These are phyloP conservation scores for Cryptococcus deneoformans DNA, from an alignment of 1,284 basidiomycete species.

Conservation along the genomic window DNA sequence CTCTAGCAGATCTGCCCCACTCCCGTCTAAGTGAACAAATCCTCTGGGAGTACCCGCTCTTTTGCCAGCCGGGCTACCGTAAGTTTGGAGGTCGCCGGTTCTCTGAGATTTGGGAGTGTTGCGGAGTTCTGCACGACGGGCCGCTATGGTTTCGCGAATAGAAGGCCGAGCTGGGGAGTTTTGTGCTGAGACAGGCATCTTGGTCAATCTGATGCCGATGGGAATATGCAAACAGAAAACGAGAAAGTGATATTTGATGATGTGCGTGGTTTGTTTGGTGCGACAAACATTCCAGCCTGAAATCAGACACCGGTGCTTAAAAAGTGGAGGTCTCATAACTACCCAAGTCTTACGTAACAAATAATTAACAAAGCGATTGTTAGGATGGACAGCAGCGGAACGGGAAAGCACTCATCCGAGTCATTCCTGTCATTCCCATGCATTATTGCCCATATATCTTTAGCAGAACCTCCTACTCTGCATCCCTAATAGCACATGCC, in stretches of 20 bases:
- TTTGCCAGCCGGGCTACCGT: neutral
- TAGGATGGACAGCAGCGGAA: neutral
- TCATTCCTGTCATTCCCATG: no score
- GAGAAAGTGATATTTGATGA: neutral
- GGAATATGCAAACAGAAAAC: neutral
- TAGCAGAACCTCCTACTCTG: neutral
- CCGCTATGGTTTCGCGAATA: constrained; percentile 40
- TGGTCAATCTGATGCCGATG: neutral
- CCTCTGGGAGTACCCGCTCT: constrained; percentile 3
- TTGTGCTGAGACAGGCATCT: neutral
- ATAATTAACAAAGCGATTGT: neutral
- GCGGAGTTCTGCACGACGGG: constrained; percentile 30
- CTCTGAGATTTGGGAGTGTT: constrained; percentile 15
- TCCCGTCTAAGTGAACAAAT: constrained; percentile 1
- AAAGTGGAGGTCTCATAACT: neutral
- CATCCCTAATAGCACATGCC: constrained; percentile 52
- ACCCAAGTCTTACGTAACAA: neutral
- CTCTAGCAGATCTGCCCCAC: constrained; percentile 9
- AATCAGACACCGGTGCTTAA: neutral
- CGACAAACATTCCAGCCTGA: neutral
- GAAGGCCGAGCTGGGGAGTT: constrained; percentile 14
- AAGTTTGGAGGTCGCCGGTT: neutral
- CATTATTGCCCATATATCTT: neutral
- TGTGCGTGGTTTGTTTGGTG: neutral
- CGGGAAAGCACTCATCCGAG: no score